Evolutionary conservation across 2,329 filamentous ascomycete genomes (phyloP), one percentile per base, ranked within the genome.

Genomic region (Colletotrichum lentis): DNA sequence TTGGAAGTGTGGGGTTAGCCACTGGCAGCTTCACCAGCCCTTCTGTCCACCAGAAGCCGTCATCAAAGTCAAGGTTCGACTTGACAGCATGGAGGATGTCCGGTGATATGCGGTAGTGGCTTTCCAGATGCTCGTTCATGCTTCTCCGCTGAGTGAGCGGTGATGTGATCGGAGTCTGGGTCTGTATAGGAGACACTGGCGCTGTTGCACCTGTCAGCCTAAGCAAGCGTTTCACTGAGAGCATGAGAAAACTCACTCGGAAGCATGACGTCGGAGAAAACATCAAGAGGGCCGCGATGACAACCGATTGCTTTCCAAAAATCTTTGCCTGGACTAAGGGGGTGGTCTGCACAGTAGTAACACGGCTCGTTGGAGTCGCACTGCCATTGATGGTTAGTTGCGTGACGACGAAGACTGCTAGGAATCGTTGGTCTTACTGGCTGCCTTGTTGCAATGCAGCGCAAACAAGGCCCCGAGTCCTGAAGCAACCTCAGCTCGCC

Each of bases 31-130:
- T 78, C 8, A 80, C 80, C 27, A 84, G 74, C 69, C 86, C 82
- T 55, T 85, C 84, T 18, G 82, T 84, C 83, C 84, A 86, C 86
- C 86, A 88, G 72, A 88, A 88, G 1, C 80, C 80, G 70, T 88
- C 86, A 39, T 84, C 79, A 63, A 85, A 87, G 71, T 88, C 86
- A 3, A 86, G 73, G 61, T 82, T 80, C 3, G 75, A 73, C 62
- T 80, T 80, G 18, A 84, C 82, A 66, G 81, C 74, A n/a, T 80
- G 77, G 1, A 77, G 73, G 31, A 80, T 76, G 14, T 79, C 76
- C n/a, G 77, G 74, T n/a, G 78, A 75, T 22, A 83, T 75, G 16
- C 79, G 76, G 62, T 84, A 86, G 1, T 78, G 77, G 16, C 79
- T 78, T 55, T 86, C 80, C 10, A 88, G 76, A 64, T 82, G 82